Conservation (phyloP, 805 yeast species). For the Wickerhamomyces subpelliculosus region DNA sequence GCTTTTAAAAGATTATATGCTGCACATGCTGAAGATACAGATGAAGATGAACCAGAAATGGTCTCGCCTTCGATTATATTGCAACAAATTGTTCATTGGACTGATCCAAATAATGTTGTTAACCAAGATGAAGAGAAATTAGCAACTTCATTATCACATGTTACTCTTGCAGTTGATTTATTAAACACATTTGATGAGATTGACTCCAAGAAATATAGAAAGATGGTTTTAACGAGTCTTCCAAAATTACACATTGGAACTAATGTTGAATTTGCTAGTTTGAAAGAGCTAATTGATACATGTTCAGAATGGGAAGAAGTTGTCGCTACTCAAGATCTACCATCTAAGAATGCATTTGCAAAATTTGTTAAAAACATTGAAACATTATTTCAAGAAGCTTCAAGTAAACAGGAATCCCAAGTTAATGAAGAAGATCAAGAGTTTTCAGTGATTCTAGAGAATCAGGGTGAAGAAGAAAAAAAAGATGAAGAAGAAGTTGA, state of each 20-base stretch:
- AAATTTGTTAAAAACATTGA: slow-evolving; percentile 21
- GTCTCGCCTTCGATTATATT: slow-evolving; percentile 44
- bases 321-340: slow-evolving; percentile 23
- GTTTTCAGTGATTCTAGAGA: slow-evolving; percentile 19
- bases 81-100: slow-evolving; percentile 77
- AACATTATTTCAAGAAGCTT: slow-evolving; percentile 14
- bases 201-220: slow-evolving; percentile 46
- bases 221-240: slow-evolving; percentile 44
- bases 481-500: slow-evolving; percentile 6
- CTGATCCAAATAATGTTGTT: slow-evolving; percentile 68
- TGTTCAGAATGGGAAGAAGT: slow-evolving; percentile 25
- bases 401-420: slow-evolving; percentile 9
- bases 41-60: slow-evolving; percentile 22
- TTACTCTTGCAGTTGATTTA: slow-evolving; percentile 48
- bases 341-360: slow-evolving; percentile 27
- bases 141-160: slow-evolving; percentile 41
- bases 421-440: slow-evolving; percentile 18
- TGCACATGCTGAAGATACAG: slow-evolving; percentile 31
- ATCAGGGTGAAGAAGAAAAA: slow-evolving; percentile 13
- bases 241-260: slow-evolving; percentile 39
- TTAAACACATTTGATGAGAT: slow-evolving; percentile 39
- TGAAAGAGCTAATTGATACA: slow-evolving; percentile 21
- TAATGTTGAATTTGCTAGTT: slow-evolving; percentile 17
- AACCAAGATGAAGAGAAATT: slow-evolving; percentile 36
- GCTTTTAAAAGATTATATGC: slow-evolving; percentile 52